phyloP scores from a whole-genome alignment of 805 yeast species.

The Ogataea thermomethanolica region DNA sequence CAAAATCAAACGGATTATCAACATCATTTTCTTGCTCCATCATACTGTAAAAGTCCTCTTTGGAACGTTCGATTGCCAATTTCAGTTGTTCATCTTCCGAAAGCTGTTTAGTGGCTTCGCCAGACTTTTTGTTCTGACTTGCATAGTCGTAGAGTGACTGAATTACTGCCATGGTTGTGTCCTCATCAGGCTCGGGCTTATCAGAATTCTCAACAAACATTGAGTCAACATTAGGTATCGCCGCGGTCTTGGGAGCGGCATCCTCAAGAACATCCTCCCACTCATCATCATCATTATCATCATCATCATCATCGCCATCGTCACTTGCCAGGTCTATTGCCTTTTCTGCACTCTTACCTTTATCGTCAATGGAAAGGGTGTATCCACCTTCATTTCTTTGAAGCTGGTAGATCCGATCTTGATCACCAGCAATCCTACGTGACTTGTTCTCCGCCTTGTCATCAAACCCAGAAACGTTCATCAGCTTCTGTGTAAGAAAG shows the following conservation, averaged over 20 bases:
- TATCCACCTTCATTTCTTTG: conserved; percentile 80
- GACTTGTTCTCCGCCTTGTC: conserved; percentile 39
- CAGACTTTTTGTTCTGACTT: conserved; percentile 20
- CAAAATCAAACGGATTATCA: conserved; percentile 5
- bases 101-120: conserved; percentile 15
- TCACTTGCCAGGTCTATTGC: conserved; percentile 39
- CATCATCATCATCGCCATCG: conserved; percentile 45
- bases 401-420: conserved; percentile 69
- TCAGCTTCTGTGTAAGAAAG: conserved; percentile 79
- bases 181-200: conserved; percentile 15
- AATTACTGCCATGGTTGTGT: conserved; percentile 27
- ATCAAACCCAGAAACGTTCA: conserved; percentile 81
- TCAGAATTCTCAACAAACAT: conserved; percentile 17
- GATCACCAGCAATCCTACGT: conserved; percentile 78
- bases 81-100: conserved; percentile 33
- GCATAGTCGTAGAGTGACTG: conserved; percentile 34
- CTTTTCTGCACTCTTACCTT: conserved; percentile 38
- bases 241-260: conserved; percentile 9
- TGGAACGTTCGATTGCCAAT: conserved; percentile 46
- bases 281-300: conserved; percentile 45
- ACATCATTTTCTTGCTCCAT: conserved; percentile 22
- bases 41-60: conserved; percentile 37
- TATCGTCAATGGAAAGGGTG: conserved; percentile 59
- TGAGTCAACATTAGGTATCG: conserved; percentile 19
- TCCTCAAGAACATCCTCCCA: conserved; percentile 61